Evolutionary conservation across 2,329 filamentous ascomycete genomes (phyloP), one percentile per base, ranked within the genome.

Genomic region (Fusarium pseudoanthophilum): DNA sequence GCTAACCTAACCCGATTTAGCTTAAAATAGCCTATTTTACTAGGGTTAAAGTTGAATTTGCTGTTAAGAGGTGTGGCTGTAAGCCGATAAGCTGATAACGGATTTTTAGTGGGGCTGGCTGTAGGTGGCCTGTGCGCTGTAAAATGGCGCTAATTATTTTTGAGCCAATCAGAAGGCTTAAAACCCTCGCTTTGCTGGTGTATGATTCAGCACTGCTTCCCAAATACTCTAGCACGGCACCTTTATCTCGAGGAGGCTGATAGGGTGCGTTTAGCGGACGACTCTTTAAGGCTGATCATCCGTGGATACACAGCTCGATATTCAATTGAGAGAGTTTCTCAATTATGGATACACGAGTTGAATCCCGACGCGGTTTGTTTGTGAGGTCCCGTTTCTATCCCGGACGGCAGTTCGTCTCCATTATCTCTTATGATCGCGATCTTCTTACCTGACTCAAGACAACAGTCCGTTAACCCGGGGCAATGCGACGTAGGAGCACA

Each of bases 391-490:
- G 20, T 26, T 43, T n/a, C 51, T 26, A 20, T 59, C 39, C 53
- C 46, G 24, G 48, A 64, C 58, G 34, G 30, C 26, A 18, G 26
- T 48, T 63, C 30, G 51, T 26, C 42, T 52, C 26, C 30, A 37
- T 55, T 16, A 52, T 60, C 21, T 46, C 45, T 55, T 61, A 21
- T 43, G 64, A 68, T 74, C 67, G 51, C 46, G 53, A 74, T 64
- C 42, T 58, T 30, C 43, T 28, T 55, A 60, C 64, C 51, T 73
- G 71, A 74, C 71, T 73, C 71, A 28, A 67, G 45, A 30, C 39
- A 64, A 37, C 43, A 49, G 40, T 43, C 55, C 62, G 26, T 48
- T 26, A 39, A 40, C 56, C 58, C 52, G 55, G 43, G 16, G 30
- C 28, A 64, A 73, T 34, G 42, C 48, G 30, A 45, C 24, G n/a